These are phyloP conservation scores for Trichosanthes cucumerina DNA, from an alignment of 306 rosid species.

Conservation along the genomic window DNA sequence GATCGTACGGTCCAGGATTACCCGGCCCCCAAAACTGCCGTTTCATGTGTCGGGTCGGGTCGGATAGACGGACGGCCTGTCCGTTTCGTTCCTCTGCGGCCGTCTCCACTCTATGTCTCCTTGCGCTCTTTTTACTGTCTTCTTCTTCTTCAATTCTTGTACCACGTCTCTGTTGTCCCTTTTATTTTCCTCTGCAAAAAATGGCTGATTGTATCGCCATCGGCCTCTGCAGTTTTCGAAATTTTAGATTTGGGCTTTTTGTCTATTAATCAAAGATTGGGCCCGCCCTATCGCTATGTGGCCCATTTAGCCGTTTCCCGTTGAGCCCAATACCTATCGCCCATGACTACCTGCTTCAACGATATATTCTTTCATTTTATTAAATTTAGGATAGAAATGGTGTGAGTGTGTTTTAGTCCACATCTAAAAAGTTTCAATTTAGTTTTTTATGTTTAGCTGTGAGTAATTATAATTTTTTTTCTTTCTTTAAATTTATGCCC, in stretches of 20 bases:
- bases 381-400: too few species aligned
- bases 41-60: slow-evolving; percentile 6
- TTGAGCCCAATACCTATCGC: neutral
- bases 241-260: neutral
- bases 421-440: too few species aligned
- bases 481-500: too few species aligned
- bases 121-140: neutral
- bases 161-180: neutral
- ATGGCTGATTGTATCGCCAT: too few species aligned
- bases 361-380: too few species aligned
- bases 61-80: neutral
- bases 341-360: neutral
- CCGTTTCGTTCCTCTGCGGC: neutral
- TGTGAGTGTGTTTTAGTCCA: too few species aligned
- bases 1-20: slow-evolving; percentile 34
- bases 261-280: neutral
- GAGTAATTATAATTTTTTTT: too few species aligned
- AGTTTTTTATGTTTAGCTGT: too few species aligned
- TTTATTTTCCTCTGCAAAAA: neutral
- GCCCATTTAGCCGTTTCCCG: neutral
- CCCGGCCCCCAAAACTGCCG: slow-evolving; percentile 16
- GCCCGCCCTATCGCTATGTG: neutral
- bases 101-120: neutral
- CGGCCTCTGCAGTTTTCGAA: neutral
- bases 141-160: neutral